Evolutionary conservation across 805 yeast species (phyloP), one percentile per base, ranked within the genome.

Genomic region (Torulaspora gathmanii): DNA sequence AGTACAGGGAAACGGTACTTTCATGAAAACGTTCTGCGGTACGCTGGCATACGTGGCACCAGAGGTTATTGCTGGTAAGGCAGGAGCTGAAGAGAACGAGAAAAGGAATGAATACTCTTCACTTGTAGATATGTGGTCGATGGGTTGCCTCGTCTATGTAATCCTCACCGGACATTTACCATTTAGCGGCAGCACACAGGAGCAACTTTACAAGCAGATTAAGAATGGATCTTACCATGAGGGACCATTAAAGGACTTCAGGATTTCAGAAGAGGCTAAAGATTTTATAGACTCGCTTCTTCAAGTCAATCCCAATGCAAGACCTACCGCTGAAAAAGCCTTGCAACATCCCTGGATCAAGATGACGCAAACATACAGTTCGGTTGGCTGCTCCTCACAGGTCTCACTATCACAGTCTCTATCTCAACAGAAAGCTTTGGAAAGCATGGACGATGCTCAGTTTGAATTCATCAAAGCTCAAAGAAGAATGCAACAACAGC

Each of bases 1-100:
- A 65, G 81, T 88, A 22, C 81, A 89, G 51, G 93, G 84, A 46
- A 81, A 80, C 42, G 84, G 89, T 8, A 80, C 95, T 1, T 80
- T 85, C 51, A 83, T 93, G 85, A 90, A 88, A 63, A 91, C 99
- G 0, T 93, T 93, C 57, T 93, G 99, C 68, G 99, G 99, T 1
- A 93, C 99, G 0, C 65, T 93, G 51, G 97, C 98, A 1, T 93
- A 93, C 58, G 84, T 93, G 40, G 99, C 99, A 0, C 99, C 99
- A 0, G 99, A 93, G 63, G 88, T 93, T 6, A 68, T 81, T 29
- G 68, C 68, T 23, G 75, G 74, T 11, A 66, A 70, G 45, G 62
- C 61, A 26, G 38, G 50, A 1, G 46, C 46, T 17, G 50, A 49
- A 11, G 46, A 50, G 39, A 50, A 53, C 22, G 56, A 53, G 26